These are phyloP conservation scores for Yarrowia yakushimensis DNA, from an alignment of 805 yeast species.

Conservation along the genomic window DNA sequence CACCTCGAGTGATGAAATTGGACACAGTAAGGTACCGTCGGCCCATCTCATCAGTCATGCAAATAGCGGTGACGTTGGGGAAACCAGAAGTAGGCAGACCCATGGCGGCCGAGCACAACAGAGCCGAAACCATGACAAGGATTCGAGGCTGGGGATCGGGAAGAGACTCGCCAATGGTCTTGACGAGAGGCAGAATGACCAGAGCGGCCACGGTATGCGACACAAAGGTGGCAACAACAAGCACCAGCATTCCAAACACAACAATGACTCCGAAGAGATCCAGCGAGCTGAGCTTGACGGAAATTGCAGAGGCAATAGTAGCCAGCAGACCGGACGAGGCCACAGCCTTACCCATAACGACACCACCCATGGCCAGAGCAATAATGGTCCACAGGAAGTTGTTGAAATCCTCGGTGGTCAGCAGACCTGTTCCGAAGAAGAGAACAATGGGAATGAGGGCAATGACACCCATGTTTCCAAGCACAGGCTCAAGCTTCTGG, in stretches of 20 bases:
- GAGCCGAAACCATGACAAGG: slow-evolving; percentile 60
- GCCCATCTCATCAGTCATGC: slow-evolving; percentile 90
- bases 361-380: slow-evolving; percentile 95
- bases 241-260: slow-evolving; percentile 75
- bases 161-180: slow-evolving; percentile 72
- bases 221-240: slow-evolving; percentile 88
- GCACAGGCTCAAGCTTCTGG: slow-evolving; percentile 60
- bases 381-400: slow-evolving; percentile 97
- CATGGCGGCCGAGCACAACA: slow-evolving; percentile 92
- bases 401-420: slow-evolving; percentile 87
- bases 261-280: slow-evolving; percentile 70
- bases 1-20: slow-evolving; percentile 85
- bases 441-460: slow-evolving; percentile 85
- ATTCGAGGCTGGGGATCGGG: slow-evolving; percentile 74
- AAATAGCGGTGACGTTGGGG: slow-evolving; percentile 96
- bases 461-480: slow-evolving; percentile 97
- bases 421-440: slow-evolving; percentile 87
- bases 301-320: slow-evolving; percentile 71
- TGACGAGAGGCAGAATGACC: slow-evolving; percentile 84
- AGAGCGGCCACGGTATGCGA: slow-evolving; percentile 97
- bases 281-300: slow-evolving; percentile 58
- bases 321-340: slow-evolving; percentile 82
- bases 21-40: slow-evolving; percentile 82
- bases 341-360: slow-evolving; percentile 92
- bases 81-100: slow-evolving; percentile 96